Conservation (phyloP, 805 yeast species). For the Teunomyces pallodes region DNA sequence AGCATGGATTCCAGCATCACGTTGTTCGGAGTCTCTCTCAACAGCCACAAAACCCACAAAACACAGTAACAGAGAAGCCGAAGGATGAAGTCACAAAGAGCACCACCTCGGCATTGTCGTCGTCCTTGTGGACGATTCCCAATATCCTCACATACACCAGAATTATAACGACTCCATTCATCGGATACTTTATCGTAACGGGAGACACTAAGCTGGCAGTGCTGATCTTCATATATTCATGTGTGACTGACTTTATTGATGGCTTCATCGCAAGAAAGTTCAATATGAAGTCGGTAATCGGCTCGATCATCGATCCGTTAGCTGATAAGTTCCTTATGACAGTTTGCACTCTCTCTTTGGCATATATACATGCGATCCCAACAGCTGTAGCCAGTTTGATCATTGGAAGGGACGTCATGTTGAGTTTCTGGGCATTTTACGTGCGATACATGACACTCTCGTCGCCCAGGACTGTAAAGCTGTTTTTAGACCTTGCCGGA, state of each 20-base stretch:
- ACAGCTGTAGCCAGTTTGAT: constrained; percentile 59
- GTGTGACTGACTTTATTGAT: constrained; percentile 88
- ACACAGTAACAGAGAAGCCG: background rate
- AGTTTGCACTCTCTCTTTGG: constrained; percentile 73
- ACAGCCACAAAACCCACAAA: background rate
- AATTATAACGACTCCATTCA: constrained; percentile 75
- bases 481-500: constrained; percentile 72
- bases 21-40: background rate
- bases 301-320: constrained; percentile 89
- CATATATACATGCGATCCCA: constrained; percentile 70
- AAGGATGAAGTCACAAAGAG: background rate
- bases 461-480: constrained; percentile 64
- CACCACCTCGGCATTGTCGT: background rate
- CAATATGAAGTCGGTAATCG: constrained; percentile 76
- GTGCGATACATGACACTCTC: constrained; percentile 74
- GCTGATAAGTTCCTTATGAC: constrained; percentile 94
- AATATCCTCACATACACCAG: constrained; percentile 80
- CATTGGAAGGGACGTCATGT: constrained; percentile 76
- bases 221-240: constrained; percentile 75
- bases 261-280: constrained; percentile 85
- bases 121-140: constrained; percentile 58
- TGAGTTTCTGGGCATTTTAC: constrained; percentile 70
- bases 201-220: constrained; percentile 66
- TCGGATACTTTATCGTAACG: constrained; percentile 74
- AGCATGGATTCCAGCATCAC: background rate